Evolutionary conservation across 2,329 filamentous ascomycete species (phyloP).

Genomic region (Tolypocladium pustulatum): DNA sequence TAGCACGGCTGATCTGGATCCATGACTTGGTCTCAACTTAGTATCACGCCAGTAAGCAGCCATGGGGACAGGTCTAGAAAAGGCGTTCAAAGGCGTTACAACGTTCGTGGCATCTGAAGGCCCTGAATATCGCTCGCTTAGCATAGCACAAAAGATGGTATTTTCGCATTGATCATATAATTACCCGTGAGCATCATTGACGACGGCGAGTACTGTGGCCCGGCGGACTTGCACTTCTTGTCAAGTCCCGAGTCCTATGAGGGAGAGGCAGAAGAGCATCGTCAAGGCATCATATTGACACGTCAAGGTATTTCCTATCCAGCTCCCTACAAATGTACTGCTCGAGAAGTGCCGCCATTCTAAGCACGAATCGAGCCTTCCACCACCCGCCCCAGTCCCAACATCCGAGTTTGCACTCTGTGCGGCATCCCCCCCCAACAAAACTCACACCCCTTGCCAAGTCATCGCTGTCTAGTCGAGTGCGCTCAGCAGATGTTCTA

Average conservation of each 20-base stretch:
- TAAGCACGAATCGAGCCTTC: background rate
- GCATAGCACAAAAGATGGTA: background rate
- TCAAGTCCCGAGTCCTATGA: too few relatives aligned
- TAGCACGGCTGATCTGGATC: background rate
- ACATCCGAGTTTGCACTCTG: background rate
- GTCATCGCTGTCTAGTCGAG: slow-evolving; percentile 6
- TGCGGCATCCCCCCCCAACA: background rate
- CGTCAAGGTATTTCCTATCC: background rate
- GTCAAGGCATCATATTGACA: background rate
- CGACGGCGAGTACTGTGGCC: too few relatives aligned
- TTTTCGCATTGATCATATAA: background rate
- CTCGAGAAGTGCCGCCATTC: background rate
- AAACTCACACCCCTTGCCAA: background rate
- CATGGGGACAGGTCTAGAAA: background rate
- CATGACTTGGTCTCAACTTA: background rate
- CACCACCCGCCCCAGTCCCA: background rate
- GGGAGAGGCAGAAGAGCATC: background rate
- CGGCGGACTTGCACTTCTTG: too few relatives aligned
- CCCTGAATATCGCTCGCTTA: background rate
- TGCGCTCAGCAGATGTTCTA: slow-evolving; percentile 58
- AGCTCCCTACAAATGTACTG: background rate
- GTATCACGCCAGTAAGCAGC: background rate
- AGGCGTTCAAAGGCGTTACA: background rate
- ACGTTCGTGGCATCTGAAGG: background rate
- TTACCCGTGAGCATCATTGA: too few relatives aligned